These are phyloP conservation scores for Diaporthe sp. DNA, from an alignment of 2,329 filamentous ascomycete genomes.

Conservation along the genomic window DNA sequence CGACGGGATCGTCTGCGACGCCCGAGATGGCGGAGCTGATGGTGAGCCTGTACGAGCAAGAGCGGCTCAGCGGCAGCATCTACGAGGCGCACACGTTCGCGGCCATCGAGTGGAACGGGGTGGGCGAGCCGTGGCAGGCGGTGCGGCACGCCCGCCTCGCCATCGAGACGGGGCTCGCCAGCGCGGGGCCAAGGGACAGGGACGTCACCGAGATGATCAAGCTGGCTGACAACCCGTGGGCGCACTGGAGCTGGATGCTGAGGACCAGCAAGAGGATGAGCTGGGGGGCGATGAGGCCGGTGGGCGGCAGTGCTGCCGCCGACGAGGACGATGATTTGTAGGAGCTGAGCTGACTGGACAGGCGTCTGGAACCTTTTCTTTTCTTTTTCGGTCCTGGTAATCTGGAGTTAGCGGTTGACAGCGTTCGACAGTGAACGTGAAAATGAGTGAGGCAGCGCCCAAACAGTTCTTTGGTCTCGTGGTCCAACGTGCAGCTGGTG, in stretches of 20 bases:
- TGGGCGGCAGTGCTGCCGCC: not conserved
- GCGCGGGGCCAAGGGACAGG: slow-evolving; percentile 42
- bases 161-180: slow-evolving; percentile 48
- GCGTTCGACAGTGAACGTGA: not conserved
- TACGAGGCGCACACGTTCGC: slow-evolving; percentile 50
- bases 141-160: slow-evolving; percentile 51
- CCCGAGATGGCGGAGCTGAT: slow-evolving; percentile 52
- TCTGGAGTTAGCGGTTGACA: not conserved
- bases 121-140: slow-evolving; percentile 51
- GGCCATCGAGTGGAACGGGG: slow-evolving; percentile 51
- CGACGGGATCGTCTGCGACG: slow-evolving; percentile 42
- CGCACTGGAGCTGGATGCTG: slow-evolving; percentile 53
- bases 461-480: not conserved
- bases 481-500: not conserved
- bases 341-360: not conserved
- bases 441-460: not conserved
- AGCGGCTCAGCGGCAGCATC: slow-evolving; percentile 48
- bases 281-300: slow-evolving; percentile 39
- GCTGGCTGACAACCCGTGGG: slow-evolving; percentile 48
- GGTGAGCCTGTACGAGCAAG: slow-evolving; percentile 52
- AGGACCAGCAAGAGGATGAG: slow-evolving; percentile 46
- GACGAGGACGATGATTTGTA: slow-evolving; percentile 6
- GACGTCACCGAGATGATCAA: slow-evolving; percentile 49
- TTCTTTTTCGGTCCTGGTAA: not conserved
- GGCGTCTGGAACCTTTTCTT: not conserved